phyloP scores from a whole-genome alignment of 306 rosid genomes.

The Hippophae tibetana region DNA sequence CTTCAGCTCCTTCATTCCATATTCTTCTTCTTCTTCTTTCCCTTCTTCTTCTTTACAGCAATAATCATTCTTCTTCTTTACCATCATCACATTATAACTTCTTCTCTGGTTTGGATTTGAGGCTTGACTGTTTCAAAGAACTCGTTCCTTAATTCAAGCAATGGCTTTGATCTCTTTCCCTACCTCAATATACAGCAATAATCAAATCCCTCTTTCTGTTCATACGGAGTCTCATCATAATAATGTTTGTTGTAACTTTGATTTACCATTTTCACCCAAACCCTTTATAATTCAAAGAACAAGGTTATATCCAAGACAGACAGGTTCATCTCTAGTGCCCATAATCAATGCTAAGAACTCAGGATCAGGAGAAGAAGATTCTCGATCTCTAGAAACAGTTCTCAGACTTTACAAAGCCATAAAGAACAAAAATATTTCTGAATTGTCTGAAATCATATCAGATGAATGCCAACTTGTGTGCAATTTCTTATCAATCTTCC shows the following conservation, averaged over 20 bases:
- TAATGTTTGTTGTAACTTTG: conserved; percentile 8
- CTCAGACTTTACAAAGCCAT: conserved; percentile 35
- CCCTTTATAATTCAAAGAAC: conserved; percentile 3
- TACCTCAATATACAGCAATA: conserved; percentile 13
- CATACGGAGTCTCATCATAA: conserved; percentile 4
- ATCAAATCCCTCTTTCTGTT: neutral
- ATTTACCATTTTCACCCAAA: conserved; percentile 16
- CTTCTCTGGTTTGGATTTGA: neutral
- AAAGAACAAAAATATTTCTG: conserved; percentile 28
- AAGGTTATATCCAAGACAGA: conserved; percentile 20
- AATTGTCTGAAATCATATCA: conserved; percentile 34
- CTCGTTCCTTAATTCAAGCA: too few relatives aligned
- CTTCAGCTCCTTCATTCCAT: too few relatives aligned
- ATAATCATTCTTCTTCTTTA: too few relatives aligned
- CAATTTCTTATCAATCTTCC: conserved; percentile 39
- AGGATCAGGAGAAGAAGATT: conserved; percentile 26
- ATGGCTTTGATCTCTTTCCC: conserved; percentile 30
- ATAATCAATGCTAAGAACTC: conserved; percentile 27
- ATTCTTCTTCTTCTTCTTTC: too few relatives aligned
- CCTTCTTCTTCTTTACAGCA: too few relatives aligned
- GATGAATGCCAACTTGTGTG: conserved; percentile 34
- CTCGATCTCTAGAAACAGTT: conserved; percentile 32
- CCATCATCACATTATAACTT: too few relatives aligned
- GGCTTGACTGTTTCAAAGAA: too few relatives aligned
- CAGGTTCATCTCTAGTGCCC: conserved; percentile 17